These are phyloP conservation scores for Dissophora globulifera DNA, from an alignment of 192 early-diverging fungal species.

Conservation along the genomic window DNA sequence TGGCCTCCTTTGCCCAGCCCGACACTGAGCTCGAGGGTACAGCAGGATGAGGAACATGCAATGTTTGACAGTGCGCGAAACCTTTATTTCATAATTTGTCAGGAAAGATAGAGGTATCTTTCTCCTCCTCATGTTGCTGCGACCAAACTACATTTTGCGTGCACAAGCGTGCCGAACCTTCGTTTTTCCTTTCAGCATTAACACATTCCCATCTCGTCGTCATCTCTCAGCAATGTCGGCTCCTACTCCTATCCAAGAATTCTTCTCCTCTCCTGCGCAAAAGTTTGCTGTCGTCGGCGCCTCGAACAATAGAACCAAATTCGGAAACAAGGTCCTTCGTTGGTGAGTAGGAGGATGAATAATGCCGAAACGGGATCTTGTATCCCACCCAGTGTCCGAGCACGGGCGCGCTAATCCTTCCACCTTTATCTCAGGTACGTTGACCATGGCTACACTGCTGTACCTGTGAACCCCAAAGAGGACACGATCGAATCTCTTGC, in stretches of 20 bases:
- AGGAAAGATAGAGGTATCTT: too few species aligned
- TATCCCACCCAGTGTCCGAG: too few species aligned
- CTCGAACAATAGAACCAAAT: slow-evolving; percentile 75
- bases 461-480: slow-evolving; percentile 56
- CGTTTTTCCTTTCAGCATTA: background rate
- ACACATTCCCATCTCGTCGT: background rate
- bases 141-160: too few species aligned
- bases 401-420: too few species aligned
- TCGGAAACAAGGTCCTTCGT: slow-evolving; percentile 84
- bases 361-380: too few species aligned
- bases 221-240: slow-evolving; percentile 5
- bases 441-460: slow-evolving; percentile 44
- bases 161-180: background rate
- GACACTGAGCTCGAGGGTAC: slow-evolving; percentile 68
- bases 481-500: slow-evolving; percentile 50
- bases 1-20: slow-evolving; percentile 63
- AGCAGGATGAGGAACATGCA: slow-evolving; percentile 78
- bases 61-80: slow-evolving; percentile 54
- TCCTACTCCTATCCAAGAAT: slow-evolving; percentile 43
- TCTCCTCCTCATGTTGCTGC: too few species aligned
- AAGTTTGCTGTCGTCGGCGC: slow-evolving; percentile 87
- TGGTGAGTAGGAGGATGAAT: too few species aligned
- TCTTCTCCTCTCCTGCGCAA: slow-evolving; percentile 58
- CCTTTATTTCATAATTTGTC: too few species aligned
- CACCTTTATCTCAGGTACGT: slow-evolving; percentile 19